phyloP scores from a whole-genome alignment of 331 rosid species.

The Rosa hybrid region DNA sequence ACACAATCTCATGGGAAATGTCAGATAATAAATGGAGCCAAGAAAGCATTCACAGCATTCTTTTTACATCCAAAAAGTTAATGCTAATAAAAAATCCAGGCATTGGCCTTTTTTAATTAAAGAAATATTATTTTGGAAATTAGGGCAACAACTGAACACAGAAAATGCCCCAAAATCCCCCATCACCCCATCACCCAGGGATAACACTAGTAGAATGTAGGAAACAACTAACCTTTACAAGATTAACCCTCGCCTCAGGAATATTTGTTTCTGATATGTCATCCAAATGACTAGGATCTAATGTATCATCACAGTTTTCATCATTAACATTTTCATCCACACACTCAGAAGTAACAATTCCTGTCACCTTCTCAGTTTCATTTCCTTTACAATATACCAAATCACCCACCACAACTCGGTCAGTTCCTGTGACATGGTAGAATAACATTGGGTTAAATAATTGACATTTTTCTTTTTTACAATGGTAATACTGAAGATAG shows the following conservation, averaged over 20 bases:
- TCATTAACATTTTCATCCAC: slow-evolving; percentile 33
- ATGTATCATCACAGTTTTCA: slow-evolving; percentile 34
- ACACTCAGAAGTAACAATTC: slow-evolving; percentile 43
- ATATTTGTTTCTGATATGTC: slow-evolving; percentile 48
- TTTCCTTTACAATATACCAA: slow-evolving; percentile 71
- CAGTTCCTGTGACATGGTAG: slow-evolving; percentile 59
- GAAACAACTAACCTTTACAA: slow-evolving; percentile 62
- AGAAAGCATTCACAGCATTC: not conserved
- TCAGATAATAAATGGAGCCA: not conserved
- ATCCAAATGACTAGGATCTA: slow-evolving; percentile 50
- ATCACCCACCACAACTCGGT: slow-evolving; percentile 79
- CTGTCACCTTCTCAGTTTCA: slow-evolving; percentile 41
- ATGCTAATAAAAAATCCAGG: not conserved
- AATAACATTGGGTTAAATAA: slow-evolving; percentile 11
- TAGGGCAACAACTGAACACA: not conserved
- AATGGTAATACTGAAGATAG: slow-evolving; percentile 16
- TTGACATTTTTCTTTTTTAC: slow-evolving; percentile 25
- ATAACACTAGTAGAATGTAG: not conserved
- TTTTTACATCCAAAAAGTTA: not conserved
- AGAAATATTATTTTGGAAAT: not conserved
- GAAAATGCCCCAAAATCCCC: not conserved
- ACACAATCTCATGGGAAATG: not conserved
- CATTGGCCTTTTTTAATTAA: not conserved
- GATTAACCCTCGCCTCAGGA: slow-evolving; percentile 44
- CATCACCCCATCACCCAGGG: not conserved